Base-by-base conservation (phyloP, 257 asterid species). In the Leonotis leonurus region DNA sequence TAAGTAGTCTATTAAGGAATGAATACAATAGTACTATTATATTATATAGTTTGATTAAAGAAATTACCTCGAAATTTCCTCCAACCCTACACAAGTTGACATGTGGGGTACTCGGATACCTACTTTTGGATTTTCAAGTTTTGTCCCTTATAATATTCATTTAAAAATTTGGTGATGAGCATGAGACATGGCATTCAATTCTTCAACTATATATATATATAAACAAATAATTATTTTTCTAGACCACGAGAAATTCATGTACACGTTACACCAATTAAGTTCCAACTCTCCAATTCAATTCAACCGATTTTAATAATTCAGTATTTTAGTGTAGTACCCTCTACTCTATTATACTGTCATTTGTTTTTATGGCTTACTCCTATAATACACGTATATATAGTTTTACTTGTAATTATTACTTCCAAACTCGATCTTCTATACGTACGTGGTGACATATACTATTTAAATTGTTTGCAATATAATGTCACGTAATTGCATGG, bases 41-140 rank as follows among this genome's bases (percentile, higher is more conserved):
- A n/a, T n/a, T n/a, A n/a, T n/a, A 27, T 27, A 2, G 33, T 4
- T 10, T 4, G 1, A 16, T 36, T 2, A 2, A 2, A 17, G 71
- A 69, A 68, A 13, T 59, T 74, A 17, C 75, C 66, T n/a, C 26
- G 79, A 74, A 64, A 16, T 16, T 74, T 64, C 79, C 30, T n/a
- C 46, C 32, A 0, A 3, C 64, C 50, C 17, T 2, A 20, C 16
- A 33, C 11, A 70, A 70, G 35, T 53, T 62, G 67, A 37, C 60
- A 44, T 14, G 52, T 61, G 63, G 61, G n/a, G n/a, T n/a, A 39
- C 27, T 16, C 4, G 16, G 52, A 32, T 20, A 36, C 56, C 54
- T 12, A 46, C 27, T 50, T 40, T 17, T 59, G 0, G 14, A 25
- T 35, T 8, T 11, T 11, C 9, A 22, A 1, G 5, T 30, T 33